Percentiles rank a stretch among this genome's conserved stretches.
These are phyloP conservation scores for Aureoboletus auriporus DNA, from an alignment of 768 basidiomycete genomes.

Conservation along the genomic window DNA sequence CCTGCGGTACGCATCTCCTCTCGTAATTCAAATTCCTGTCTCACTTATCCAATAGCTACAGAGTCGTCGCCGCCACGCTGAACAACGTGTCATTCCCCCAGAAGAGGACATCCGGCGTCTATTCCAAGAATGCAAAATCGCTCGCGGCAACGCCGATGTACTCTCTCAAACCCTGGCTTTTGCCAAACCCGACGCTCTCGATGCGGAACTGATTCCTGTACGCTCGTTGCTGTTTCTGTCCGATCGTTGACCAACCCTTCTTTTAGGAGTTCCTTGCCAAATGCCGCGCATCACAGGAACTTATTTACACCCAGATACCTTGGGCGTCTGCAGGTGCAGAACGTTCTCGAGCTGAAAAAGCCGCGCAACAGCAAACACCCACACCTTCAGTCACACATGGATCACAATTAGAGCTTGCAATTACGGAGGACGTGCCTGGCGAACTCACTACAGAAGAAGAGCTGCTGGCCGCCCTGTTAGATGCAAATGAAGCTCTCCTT, in stretches of 20 bases:
- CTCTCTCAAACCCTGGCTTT: conserved; percentile 67
- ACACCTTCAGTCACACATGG: conserved; percentile 19
- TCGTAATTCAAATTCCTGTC: background rate
- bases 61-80: conserved; percentile 15
- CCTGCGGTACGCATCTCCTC: conserved; percentile 14
- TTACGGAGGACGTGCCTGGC: conserved; percentile 30
- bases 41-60: conserved; percentile 3
- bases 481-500: conserved; percentile 67
- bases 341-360: conserved; percentile 47
- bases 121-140: conserved; percentile 83
- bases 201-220: conserved; percentile 63
- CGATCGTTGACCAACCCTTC: background rate
- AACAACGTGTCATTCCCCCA: conserved; percentile 52
- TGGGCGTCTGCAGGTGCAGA: conserved; percentile 88
- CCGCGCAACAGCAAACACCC: conserved; percentile 6
- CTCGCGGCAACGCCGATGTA: conserved; percentile 73
- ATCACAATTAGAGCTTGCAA: conserved; percentile 17
- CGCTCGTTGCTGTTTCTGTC: conserved; percentile 15
- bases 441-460: conserved; percentile 69
- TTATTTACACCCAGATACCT: conserved; percentile 82
- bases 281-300: conserved; percentile 78
- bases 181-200: conserved; percentile 68
- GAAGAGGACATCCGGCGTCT: conserved; percentile 84
- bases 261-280: conserved; percentile 77
- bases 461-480: conserved; percentile 70